A percentile compares a stretch with the other conserved stretches of the same genome.
phyloP scores from a whole-genome alignment of 768 basidiomycete species.

The Xerocomus brunneocitrinus region DNA sequence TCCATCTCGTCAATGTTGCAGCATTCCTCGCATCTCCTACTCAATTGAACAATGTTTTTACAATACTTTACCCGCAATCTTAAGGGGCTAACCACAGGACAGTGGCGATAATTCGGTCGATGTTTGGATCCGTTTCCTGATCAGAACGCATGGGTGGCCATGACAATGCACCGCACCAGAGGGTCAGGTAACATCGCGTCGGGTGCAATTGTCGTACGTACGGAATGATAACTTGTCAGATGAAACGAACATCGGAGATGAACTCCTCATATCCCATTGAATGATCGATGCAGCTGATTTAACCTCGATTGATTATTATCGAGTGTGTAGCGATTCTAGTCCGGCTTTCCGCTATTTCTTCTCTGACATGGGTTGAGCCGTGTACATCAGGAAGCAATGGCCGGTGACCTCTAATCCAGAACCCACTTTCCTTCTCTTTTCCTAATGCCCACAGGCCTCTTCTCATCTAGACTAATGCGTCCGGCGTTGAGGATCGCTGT shows the following conservation, averaged over 20 bases:
- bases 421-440: constrained; percentile 61
- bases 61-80: constrained; percentile 30
- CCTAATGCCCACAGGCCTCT: constrained; percentile 74
- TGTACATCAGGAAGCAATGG: not conserved
- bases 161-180: constrained; percentile 15
- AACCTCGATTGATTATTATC: no score
- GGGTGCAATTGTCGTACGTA: not conserved
- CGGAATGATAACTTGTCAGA: not conserved
- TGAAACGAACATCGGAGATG: not conserved
- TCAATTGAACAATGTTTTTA: constrained; percentile 39
- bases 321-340: no score
- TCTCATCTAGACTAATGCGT: constrained; percentile 86
- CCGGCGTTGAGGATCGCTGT: constrained; percentile 90
- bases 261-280: not conserved
- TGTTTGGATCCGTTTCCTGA: constrained; percentile 8
- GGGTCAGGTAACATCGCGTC: not conserved
- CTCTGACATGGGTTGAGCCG: not conserved
- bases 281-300: not conserved
- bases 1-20: constrained; percentile 42
- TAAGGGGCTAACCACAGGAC: constrained; percentile 29
- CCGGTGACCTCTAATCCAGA: constrained; percentile 44
- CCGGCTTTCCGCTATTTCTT: not conserved
- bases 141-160: constrained; percentile 10
- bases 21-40: constrained; percentile 37
- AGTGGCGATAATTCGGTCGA: constrained; percentile 6